phyloP scores from a whole-genome alignment of 1,139 yeast genomes.

The Candida sanyaensis region DNA sequence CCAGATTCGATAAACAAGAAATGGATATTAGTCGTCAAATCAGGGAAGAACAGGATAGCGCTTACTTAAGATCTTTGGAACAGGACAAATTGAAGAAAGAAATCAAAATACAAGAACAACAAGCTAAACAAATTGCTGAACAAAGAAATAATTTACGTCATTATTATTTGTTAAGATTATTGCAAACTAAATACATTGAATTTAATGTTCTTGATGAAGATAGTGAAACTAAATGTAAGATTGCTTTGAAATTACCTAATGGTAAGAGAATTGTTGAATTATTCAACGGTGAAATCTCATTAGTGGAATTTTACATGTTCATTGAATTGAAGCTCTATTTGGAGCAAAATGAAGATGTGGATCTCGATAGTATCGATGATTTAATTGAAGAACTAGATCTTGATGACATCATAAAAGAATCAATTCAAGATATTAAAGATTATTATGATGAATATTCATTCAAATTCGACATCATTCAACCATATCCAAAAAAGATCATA shows the following conservation, averaged over 20 bases:
- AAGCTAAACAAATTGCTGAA: slow-evolving; percentile 17
- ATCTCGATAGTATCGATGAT: slow-evolving; percentile 16
- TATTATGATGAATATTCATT: slow-evolving; percentile 29
- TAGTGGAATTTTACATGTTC: slow-evolving; percentile 66
- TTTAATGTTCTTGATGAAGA: slow-evolving; percentile 8
- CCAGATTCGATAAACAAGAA: slow-evolving; percentile 54
- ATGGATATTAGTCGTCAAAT: slow-evolving; percentile 51
- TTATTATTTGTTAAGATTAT: slow-evolving; percentile 18
- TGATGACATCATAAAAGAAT: slow-evolving; percentile 11
- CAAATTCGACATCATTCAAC: slow-evolving; percentile 43
- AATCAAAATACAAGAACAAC: slow-evolving; percentile 32
- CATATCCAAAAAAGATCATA: slow-evolving; percentile 42
- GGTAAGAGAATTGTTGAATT: slow-evolving; percentile 66
- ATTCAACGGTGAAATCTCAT: slow-evolving; percentile 47
- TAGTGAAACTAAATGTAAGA: slow-evolving; percentile 19
- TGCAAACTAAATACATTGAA: slow-evolving; percentile 16
- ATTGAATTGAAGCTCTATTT: slow-evolving; percentile 50
- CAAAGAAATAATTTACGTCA: slow-evolving; percentile 14
- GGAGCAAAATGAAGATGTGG: slow-evolving; percentile 11
- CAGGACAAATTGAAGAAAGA: slow-evolving; percentile 42
- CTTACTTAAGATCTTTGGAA: slow-evolving; percentile 51
- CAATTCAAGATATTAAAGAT: slow-evolving; percentile 16
- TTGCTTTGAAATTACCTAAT: slow-evolving; percentile 45
- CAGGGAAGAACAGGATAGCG: slow-evolving; percentile 59
- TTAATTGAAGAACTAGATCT: slow-evolving; percentile 11